Base-by-base conservation (phyloP, 192 early-diverging fungal species). In the Coemansia sp. region DNA sequence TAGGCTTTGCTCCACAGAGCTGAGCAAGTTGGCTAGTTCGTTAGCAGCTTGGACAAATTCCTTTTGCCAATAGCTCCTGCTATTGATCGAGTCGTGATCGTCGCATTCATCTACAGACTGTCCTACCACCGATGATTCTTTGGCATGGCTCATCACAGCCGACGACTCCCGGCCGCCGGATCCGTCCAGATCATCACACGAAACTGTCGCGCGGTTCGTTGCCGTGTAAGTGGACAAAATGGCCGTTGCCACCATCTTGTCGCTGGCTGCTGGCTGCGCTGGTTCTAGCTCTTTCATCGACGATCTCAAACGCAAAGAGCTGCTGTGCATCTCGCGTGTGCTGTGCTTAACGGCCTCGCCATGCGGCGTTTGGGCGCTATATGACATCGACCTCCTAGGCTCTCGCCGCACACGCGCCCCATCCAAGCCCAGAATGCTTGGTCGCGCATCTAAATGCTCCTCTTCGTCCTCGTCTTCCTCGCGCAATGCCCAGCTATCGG, bases 381-480 rank as follows among this genome's bases (percentile, higher is more conserved):
- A 73, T 20, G 76, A 79, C 57, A 73, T 62, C 41, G 76, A 79
- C 25, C 76, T 44, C 4, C 76, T 62, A 5, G 76, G 67, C 3
- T 56, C 50, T 22, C 70, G 56, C 42, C 19, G 34, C 10, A 42
- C 56, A 34, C 57, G 67, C 9, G 30, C 56, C 13, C 33, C 44
- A 30, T 33, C 36, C 30, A 68, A 31, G 2, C 62, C 59, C 44
- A 68, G 31, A 28, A 31, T 36, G 45, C 27, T 34, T 42, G 19
- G 15, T 15, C 31, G 50, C 13, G 30, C 14, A 17, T 29, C 50
- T 53, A 29, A 53, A 53, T 19, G 3, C 27, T 37, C 57, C 31
- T 41, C 45, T 55, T 65, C 66, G 45, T 79, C 69, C 37, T 79
- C 75, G 23, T 79, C 75, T 38, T 72, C 70, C 44, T 79, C 75